Percentiles rank a stretch among this genome's conserved stretches.
phyloP scores from a whole-genome alignment of 2,329 filamentous ascomycete species.

The Ophiostoma sp. region DNA sequence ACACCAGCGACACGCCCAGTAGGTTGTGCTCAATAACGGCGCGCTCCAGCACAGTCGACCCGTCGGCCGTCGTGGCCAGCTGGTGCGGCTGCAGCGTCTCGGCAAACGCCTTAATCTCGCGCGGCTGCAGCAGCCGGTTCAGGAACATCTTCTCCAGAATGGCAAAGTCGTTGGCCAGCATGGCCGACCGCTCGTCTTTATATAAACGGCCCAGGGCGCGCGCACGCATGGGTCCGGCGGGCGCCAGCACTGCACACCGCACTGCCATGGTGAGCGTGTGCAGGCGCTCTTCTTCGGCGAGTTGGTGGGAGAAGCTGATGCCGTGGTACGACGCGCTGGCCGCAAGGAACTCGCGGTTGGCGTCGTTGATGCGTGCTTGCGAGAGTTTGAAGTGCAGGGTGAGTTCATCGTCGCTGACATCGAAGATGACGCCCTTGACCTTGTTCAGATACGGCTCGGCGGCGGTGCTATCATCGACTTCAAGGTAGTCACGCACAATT shows the following conservation, averaged over 20 bases:
- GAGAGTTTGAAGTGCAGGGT: slow-evolving; percentile 83
- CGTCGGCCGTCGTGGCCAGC: slow-evolving; percentile 81
- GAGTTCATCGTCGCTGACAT: slow-evolving; percentile 66
- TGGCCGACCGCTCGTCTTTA: slow-evolving; percentile 79
- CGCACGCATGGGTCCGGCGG: slow-evolving; percentile 79
- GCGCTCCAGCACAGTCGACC: slow-evolving; percentile 85
- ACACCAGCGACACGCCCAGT: slow-evolving; percentile 73
- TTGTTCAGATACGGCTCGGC: slow-evolving; percentile 89
- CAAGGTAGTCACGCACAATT: slow-evolving; percentile 88
- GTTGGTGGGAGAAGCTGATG: slow-evolving; percentile 68
- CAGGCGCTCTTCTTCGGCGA: slow-evolving; percentile 82
- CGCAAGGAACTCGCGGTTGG: slow-evolving; percentile 81
- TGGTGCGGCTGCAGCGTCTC: slow-evolving; percentile 78
- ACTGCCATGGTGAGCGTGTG: slow-evolving; percentile 82
- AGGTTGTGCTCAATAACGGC: slow-evolving; percentile 96
- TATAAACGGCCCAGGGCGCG: slow-evolving; percentile 77
- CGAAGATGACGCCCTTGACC: slow-evolving; percentile 86
- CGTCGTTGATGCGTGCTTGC: slow-evolving; percentile 88
- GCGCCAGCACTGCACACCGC: slow-evolving; percentile 86
- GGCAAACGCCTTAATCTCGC: slow-evolving; percentile 84
- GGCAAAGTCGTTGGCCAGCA: slow-evolving; percentile 66
- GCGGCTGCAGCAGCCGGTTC: slow-evolving; percentile 71
- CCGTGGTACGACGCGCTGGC: slow-evolving; percentile 84
- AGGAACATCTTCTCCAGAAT: slow-evolving; percentile 98
- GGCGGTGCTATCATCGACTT: slow-evolving; percentile 81